A percentile compares a stretch with the other conserved stretches of the same genome.
phyloP scores from a whole-genome alignment of 768 basidiomycete species.

The Russula dissimulans region DNA sequence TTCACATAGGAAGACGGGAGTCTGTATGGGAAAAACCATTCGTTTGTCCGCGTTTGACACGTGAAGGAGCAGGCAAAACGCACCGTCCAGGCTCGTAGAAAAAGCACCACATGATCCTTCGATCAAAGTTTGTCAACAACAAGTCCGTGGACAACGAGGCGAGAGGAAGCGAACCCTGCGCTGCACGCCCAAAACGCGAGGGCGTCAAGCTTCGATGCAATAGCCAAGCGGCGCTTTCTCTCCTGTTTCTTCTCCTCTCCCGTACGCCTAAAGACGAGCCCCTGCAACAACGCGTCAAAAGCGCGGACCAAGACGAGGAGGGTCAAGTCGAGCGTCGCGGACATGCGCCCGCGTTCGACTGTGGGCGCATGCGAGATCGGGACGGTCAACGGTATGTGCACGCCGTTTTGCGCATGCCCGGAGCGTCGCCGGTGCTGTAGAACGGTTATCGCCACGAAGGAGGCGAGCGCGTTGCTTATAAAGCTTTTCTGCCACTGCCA shows the following conservation, averaged over 20 bases:
- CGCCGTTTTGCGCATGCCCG: conserved; percentile 21
- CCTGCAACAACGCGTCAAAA: conserved; percentile 51
- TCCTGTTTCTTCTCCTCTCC: conserved; percentile 25
- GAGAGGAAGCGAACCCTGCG: conserved; percentile 45
- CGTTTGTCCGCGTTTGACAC: not conserved
- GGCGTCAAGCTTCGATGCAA: conserved; percentile 50
- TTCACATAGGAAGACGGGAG: conserved; percentile 60
- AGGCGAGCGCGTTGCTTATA: conserved; percentile 46
- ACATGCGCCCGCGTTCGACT: conserved; percentile 21
- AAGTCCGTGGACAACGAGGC: not conserved
- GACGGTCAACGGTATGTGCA: conserved; percentile 22
- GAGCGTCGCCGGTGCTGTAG: conserved; percentile 43
- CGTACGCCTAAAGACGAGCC: conserved; percentile 31
- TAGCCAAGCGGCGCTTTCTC: conserved; percentile 25
- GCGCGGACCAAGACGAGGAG: conserved; percentile 62
- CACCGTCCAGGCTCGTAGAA: conserved; percentile 69
- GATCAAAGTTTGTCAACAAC: not conserved
- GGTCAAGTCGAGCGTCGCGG: conserved; percentile 60
- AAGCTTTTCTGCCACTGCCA: conserved; percentile 47
- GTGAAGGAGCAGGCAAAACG: not conserved
- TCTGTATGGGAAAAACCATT: conserved; percentile 25
- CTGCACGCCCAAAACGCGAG: conserved; percentile 71
- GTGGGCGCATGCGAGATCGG: conserved; percentile 7
- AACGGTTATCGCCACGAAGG: conserved; percentile 46
- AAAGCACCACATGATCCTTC: conserved; percentile 85